phyloP scores from a whole-genome alignment of 2,329 filamentous ascomycete species.

The Pestalotiopsis fici region DNA sequence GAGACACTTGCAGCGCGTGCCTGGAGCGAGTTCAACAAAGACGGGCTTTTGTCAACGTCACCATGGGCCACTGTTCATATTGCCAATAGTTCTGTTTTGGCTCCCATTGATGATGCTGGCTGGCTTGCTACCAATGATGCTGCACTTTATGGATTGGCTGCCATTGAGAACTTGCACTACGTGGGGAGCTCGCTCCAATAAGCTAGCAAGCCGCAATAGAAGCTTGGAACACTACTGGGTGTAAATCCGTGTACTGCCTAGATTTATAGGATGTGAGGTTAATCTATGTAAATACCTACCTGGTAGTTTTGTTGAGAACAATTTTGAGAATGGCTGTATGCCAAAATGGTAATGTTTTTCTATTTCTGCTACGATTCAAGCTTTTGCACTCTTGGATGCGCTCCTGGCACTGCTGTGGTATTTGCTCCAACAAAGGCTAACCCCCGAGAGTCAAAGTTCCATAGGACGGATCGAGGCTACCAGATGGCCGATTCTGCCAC shows the following conservation, averaged over 20 bases:
- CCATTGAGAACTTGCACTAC: constrained; percentile 55
- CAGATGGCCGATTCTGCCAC: background rate
- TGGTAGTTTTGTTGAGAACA: too few relatives aligned
- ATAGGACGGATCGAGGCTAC: constrained; percentile 18
- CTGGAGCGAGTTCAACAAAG: constrained; percentile 54
- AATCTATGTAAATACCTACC: too few relatives aligned
- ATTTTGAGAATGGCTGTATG: too few relatives aligned
- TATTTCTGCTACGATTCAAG: too few relatives aligned
- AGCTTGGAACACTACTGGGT: background rate
- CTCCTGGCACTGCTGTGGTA: too few relatives aligned
- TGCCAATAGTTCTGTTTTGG: constrained; percentile 43
- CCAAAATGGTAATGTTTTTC: too few relatives aligned
- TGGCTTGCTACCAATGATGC: constrained; percentile 61
- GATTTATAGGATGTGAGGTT: too few relatives aligned
- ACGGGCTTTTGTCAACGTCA: constrained; percentile 40
- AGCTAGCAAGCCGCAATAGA: too few relatives aligned
- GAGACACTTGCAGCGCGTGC: constrained; percentile 48
- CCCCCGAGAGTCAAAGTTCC: constrained; percentile 36
- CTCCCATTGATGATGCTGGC: constrained; percentile 51
- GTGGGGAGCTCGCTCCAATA: constrained; percentile 23
- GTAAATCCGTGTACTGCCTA: too few relatives aligned
- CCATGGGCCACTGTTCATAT: constrained; percentile 40
- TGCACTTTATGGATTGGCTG: constrained; percentile 58
- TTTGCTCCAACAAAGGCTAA: too few relatives aligned
- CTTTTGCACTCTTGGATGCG: too few relatives aligned